A percentile compares a stretch with the other conserved stretches of the same genome.
phyloP scores from a whole-genome alignment of 495 filamentous ascomycete species.

The Penicillium canariense region DNA sequence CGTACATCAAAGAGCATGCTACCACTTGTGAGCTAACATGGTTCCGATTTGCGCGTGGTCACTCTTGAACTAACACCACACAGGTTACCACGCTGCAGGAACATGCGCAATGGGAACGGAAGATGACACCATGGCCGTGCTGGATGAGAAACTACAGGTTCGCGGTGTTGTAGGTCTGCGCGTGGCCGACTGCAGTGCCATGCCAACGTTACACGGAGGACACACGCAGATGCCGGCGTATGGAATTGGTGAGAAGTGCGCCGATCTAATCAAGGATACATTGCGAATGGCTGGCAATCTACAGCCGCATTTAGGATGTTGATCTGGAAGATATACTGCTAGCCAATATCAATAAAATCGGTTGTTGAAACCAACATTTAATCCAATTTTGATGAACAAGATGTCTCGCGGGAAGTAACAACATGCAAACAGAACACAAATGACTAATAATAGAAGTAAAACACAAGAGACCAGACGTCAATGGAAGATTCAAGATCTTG shows the following conservation, averaged over 20 bases:
- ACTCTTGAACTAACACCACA: slow-evolving; percentile 9
- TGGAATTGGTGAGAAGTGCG: slow-evolving; percentile 58
- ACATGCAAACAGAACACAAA: neutral
- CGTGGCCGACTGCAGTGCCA: slow-evolving; percentile 56
- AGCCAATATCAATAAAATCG: neutral
- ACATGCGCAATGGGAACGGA: slow-evolving; percentile 54
- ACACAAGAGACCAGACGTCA: neutral
- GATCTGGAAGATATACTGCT: neutral
- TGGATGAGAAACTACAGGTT: slow-evolving; percentile 54
- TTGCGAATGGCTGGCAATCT: slow-evolving; percentile 28
- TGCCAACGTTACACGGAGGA: slow-evolving; percentile 53
- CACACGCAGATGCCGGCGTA: slow-evolving; percentile 61
- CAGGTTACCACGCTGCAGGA: slow-evolving; percentile 50
- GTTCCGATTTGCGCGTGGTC: neutral
- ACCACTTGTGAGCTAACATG: slow-evolving; percentile 45
- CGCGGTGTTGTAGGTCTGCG: slow-evolving; percentile 50
- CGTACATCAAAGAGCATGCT: slow-evolving; percentile 48
- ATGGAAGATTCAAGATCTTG: neutral
- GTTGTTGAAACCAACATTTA: neutral
- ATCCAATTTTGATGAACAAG: neutral
- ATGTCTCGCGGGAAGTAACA: neutral
- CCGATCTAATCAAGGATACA: slow-evolving; percentile 52
- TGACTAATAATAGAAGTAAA: neutral
- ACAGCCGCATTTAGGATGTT: slow-evolving; percentile 18
- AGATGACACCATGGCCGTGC: slow-evolving; percentile 48